A percentile compares a stretch with the other conserved stretches of the same genome.
Conservation (phyloP, 2,329 filamentous ascomycete species). For the Penicillium concentricum region DNA sequence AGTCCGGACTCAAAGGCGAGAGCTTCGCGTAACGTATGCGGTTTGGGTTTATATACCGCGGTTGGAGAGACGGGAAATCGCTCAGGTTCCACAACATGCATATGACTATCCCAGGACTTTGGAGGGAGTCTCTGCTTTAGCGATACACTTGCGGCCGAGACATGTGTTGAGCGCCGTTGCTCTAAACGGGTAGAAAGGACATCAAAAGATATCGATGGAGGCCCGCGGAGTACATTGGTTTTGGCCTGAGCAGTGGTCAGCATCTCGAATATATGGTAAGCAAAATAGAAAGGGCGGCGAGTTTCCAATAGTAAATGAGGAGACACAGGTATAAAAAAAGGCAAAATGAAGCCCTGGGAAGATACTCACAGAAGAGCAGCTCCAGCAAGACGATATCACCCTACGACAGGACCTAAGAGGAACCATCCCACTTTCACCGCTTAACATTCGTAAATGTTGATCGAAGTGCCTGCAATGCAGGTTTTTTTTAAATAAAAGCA, state of each 20-base stretch:
- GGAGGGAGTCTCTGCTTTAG: constrained; percentile 30
- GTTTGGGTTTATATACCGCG: constrained; percentile 53
- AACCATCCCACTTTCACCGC: constrained; percentile 18
- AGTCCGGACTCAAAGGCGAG: constrained; percentile 52
- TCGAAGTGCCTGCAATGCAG: constrained; percentile 8
- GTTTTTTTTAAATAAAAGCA: constrained; percentile 7
- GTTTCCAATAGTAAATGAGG: not conserved
- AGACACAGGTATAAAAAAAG: not conserved
- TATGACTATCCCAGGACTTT: constrained; percentile 60
- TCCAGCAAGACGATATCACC: constrained; percentile 6
- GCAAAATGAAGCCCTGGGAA: not conserved
- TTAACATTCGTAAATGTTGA: constrained; percentile 16
- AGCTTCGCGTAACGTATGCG: constrained; percentile 54
- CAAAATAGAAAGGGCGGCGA: not conserved
- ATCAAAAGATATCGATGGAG: constrained; percentile 19
- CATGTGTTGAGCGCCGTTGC: constrained; percentile 16
- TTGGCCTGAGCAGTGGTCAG: constrained; percentile 27
- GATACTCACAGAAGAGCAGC: constrained; percentile 17
- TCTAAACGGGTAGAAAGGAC: constrained; percentile 5
- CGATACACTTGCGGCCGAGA: constrained; percentile 3
- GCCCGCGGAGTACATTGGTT: constrained; percentile 14
- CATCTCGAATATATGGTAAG: constrained; percentile 16
- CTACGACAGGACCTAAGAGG: constrained; percentile 9
- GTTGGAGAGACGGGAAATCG: constrained; percentile 49
- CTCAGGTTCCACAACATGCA: constrained; percentile 60